Base-by-base conservation (phyloP, 257 asterid genomes). In the Apocynum venetum region DNA sequence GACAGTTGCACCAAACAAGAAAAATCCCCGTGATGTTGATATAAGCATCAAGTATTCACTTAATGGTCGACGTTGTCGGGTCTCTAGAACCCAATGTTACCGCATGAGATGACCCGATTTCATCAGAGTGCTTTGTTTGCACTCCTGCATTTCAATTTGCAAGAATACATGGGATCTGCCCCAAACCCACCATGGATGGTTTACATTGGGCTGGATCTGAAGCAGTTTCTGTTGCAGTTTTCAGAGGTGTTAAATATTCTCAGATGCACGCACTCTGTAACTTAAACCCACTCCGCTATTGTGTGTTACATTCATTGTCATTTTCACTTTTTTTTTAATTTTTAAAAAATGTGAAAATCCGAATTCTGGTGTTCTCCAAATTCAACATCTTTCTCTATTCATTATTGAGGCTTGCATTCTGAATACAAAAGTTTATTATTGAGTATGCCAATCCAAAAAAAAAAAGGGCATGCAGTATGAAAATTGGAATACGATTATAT, bases 21-120 rank as follows among this genome's bases (percentile, higher is more conserved):
- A 91, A 85, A 96, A 96, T 77, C 97, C 97, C 17, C 97, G 98
- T 5, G 99, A 96, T 78, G 91, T 96, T 69, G 99, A 96, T 85
- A 96, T 93, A 49, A 81, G 82, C 17, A 82, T 96, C 36, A 93
- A 89, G 85, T 96, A 96, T 85, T 87, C 97, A 0, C 72, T 90
- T 13, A 89, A 88, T 59, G 99, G 97, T 55, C 81, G 68, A 38
- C 94, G 88, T 47, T 89, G 96, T 85, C 77, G 65, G 84, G 91
- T 72, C 59, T 81, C 95, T 47, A 87, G 93, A 87, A 91, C 93
- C 47, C 98, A 91, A 76, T 72, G 43, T 78, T 88, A 89, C 76
- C 83, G 89, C 77, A 94, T 94, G 98, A 91, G 98, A 51, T 88
- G 78, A 78, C 71, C 13, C 59, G 66, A 17, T 4, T 10, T 56